Base-by-base conservation (phyloP, 306 rosid species). In the Delonix regia region DNA sequence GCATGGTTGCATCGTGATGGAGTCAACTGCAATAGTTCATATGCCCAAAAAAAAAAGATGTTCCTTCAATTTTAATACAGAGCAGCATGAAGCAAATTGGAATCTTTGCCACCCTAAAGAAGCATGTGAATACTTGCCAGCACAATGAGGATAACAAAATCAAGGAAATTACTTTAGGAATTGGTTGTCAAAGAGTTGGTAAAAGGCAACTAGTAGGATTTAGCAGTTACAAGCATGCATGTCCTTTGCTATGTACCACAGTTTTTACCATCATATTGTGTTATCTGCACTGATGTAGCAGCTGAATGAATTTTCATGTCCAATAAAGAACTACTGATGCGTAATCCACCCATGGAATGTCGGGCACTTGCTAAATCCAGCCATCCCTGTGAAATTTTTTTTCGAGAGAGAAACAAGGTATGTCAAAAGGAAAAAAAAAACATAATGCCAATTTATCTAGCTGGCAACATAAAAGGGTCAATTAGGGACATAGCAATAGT, bases 291-390 rank as follows among this genome's bases (percentile, higher is more conserved):
- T 12, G 86, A 64, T 12, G 99, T 90, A 65, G 92, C 55, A 53
- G 98, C 98, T 63, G 96, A 34, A 79, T 88, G 94, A 13, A 48
- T 22, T 60, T 93, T 95, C 79, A 93, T 84, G 81, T 95, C 89
- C 90, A 95, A 84, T 69, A 93, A 44, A 28, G 93, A 81, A 78
- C 86, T 77, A 77, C 83, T 95, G 61, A 93, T 71, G 12, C 98
- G 94, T 11, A 89, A 86, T n/a, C 84, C 84, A 45, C 97, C 99
- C 99, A 93, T 95, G 61, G 99, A 93, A 85, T 88, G 89, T 30
- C 93, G 86, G 51, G 97, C 98, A 81, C 97, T 87, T 0, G 97
- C 97, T 57, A 95, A 83, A 21, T 95, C 98, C 68, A 93, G 59
- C 98, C 98, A 95, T 57, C 94, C 99, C 99, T 95, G 85, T 59